phyloP scores from a whole-genome alignment of 805 yeast species.

The Ogataea philodendri region DNA sequence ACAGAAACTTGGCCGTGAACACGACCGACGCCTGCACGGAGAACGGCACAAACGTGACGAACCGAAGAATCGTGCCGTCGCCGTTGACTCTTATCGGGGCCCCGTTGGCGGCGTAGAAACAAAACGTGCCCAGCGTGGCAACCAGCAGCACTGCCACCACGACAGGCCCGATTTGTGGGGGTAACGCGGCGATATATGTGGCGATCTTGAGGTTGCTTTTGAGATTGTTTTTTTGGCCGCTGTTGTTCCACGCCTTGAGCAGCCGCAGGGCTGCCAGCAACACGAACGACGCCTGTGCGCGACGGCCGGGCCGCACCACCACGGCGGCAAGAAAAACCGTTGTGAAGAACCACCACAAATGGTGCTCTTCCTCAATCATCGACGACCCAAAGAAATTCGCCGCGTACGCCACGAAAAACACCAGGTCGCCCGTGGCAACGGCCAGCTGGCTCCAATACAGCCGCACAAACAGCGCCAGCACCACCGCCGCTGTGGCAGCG shows the following conservation, averaged over 20 bases:
- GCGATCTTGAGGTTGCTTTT: conserved; percentile 49
- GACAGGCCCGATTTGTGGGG: conserved; percentile 24
- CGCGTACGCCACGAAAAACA: conserved; percentile 40
- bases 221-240: conserved; percentile 78
- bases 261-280: conserved; percentile 47
- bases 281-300: conserved; percentile 15
- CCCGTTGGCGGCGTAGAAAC: conserved; percentile 3
- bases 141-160: conserved; percentile 19
- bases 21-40: conserved; percentile 42
- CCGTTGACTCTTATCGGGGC: not conserved
- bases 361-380: conserved; percentile 93
- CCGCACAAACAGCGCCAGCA: conserved; percentile 27
- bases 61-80: conserved; percentile 7
- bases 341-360: conserved; percentile 86
- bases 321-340: conserved; percentile 33
- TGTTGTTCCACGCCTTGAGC: conserved; percentile 79
- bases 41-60: conserved; percentile 43
- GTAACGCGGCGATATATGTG: conserved; percentile 36
- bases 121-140: conserved; percentile 20
- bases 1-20: conserved; percentile 25
- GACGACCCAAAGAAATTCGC: conserved; percentile 79
- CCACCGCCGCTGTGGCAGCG: conserved; percentile 31
- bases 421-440: conserved; percentile 27
- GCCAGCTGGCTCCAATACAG: conserved; percentile 15
- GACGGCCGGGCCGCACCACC: conserved; percentile 19